Percentiles rank a stretch among this genome's conserved stretches.
These are phyloP conservation scores for Termitomyces sp. DNA, from an alignment of 768 basidiomycete species.

Conservation along the genomic window DNA sequence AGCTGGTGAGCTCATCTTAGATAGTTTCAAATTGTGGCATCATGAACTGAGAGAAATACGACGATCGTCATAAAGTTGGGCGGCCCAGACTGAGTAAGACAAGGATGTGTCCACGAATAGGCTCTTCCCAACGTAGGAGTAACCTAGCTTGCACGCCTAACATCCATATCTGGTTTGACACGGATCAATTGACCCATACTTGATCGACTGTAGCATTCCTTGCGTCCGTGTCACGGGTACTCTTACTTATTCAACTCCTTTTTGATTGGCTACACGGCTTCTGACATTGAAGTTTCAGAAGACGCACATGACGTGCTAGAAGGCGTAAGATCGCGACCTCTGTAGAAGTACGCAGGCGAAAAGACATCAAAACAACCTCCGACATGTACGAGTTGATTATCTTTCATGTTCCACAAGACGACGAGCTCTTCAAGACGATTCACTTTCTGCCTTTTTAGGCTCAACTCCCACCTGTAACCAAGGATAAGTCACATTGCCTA, in stretches of 20 bases:
- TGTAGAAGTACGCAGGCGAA: background rate
- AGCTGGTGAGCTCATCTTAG: background rate
- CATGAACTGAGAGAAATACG: background rate
- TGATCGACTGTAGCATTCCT: background rate
- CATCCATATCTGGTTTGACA: background rate
- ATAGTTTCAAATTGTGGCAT: background rate
- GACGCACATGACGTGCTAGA: background rate
- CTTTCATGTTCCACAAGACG: background rate
- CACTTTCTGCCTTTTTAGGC: conserved; percentile 22
- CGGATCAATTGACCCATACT: background rate
- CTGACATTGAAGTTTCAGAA: background rate
- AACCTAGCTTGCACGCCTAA: background rate
- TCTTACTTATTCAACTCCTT: background rate
- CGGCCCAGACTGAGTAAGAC: background rate
- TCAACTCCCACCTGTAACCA: conserved; percentile 20
- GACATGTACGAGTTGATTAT: background rate
- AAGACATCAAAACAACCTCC: background rate
- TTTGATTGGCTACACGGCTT: background rate
- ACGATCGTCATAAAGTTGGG: background rate
- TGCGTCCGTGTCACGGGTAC: background rate
- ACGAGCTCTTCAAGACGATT: conserved; percentile 7
- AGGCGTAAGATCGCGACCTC: no score
- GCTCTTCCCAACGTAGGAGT: background rate
- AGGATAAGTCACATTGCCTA: background rate
- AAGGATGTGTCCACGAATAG: no score